A percentile compares a stretch with the other conserved stretches of the same genome.
Evolutionary conservation across 495 filamentous ascomycete species (phyloP).

Genomic region (Ramalina intermedia): DNA sequence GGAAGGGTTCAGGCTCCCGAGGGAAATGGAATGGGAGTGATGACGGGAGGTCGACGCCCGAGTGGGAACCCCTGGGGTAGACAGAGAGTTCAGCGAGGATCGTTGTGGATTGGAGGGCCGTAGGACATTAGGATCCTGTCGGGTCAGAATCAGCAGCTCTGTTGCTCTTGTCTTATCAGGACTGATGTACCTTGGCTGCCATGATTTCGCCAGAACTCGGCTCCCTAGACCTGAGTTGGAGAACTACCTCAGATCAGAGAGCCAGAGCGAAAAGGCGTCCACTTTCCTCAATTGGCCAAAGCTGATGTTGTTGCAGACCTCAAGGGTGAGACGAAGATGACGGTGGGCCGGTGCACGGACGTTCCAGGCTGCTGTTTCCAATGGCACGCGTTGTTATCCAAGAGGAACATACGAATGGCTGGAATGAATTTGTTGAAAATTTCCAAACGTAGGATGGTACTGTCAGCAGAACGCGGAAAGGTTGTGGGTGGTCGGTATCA

Average conservation of each 20-base stretch:
- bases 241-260: conserved; percentile 11
- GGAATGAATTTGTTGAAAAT: too few relatives aligned
- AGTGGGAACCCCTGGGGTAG: conserved; percentile 10
- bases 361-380: too few relatives aligned
- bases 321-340: too few relatives aligned
- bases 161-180: too few relatives aligned
- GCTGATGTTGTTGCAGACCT: too few relatives aligned
- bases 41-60: conserved; percentile 48
- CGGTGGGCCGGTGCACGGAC: too few relatives aligned
- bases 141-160: background rate
- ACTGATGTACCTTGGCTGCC: conserved; percentile 7
- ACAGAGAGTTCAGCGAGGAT: conserved; percentile 10
- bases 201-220: conserved; percentile 7
- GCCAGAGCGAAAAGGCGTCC: background rate
- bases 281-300: too few relatives aligned
- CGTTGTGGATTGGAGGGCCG: conserved; percentile 14
- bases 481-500: too few relatives aligned
- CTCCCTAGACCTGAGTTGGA: conserved; percentile 7
- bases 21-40: conserved; percentile 70
- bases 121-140: conserved; percentile 10
- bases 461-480: too few relatives aligned
- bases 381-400: too few relatives aligned
- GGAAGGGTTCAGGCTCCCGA: conserved; percentile 62
- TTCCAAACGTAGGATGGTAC: too few relatives aligned
- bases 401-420: too few relatives aligned